These are phyloP conservation scores for Geum urbanum DNA, from an alignment of 306 rosid genomes.

Conservation along the genomic window DNA sequence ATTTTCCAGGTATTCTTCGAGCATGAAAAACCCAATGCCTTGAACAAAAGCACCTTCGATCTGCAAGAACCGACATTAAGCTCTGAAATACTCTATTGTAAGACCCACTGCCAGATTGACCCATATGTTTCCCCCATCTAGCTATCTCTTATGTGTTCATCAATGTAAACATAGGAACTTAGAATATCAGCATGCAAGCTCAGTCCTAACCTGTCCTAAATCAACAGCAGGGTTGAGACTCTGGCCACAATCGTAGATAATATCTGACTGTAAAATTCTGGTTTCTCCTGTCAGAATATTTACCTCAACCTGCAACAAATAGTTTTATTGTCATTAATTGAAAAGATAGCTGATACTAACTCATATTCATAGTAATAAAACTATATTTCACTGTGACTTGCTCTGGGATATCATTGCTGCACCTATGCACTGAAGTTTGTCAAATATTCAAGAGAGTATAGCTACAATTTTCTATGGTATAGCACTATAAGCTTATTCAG, in stretches of 20 bases:
- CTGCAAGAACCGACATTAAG: conserved; percentile 43
- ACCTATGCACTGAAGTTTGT: not conserved
- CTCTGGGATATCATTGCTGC: not conserved
- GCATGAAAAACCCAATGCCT: conserved; percentile 89
- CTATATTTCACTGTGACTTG: conserved; percentile 4
- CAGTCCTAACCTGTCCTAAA: conserved; percentile 75
- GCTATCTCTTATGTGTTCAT: not conserved
- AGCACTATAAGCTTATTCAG: not conserved
- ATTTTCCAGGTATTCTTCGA: conserved; percentile 65
- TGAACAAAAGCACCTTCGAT: conserved; percentile 95
- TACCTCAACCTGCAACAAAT: conserved; percentile 71
- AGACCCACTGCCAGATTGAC: not conserved
- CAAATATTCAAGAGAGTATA: not conserved
- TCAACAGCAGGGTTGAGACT: conserved; percentile 97
- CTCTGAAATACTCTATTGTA: not conserved
- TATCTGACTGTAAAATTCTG: conserved; percentile 64
- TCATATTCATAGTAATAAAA: not conserved
- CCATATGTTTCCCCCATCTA: not conserved
- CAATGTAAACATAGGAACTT: not conserved
- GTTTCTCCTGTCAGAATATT: conserved; percentile 81
- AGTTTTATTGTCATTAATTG: not conserved
- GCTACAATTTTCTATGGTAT: not conserved
- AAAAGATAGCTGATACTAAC: not conserved
- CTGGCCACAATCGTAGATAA: conserved; percentile 89
- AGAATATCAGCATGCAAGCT: not conserved